Evolutionary conservation across 2,329 filamentous ascomycete species (phyloP).

Genomic region (Talaromyces sp.): DNA sequence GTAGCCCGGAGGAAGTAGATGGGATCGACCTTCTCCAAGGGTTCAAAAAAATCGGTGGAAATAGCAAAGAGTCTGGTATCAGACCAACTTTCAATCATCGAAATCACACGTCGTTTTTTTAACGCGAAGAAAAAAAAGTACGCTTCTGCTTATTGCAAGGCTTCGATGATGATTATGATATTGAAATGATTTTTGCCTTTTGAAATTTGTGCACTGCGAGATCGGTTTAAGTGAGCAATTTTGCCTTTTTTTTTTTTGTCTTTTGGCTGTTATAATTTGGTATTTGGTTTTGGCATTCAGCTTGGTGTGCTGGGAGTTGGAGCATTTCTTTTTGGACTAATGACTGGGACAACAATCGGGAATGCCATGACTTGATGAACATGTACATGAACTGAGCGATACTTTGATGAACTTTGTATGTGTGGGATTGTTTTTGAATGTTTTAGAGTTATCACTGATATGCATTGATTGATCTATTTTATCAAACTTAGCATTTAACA

Average conservation of each 20-base stretch:
- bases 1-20: slow-evolving; percentile 39
- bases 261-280: slow-evolving; percentile 16
- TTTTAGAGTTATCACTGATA: neutral
- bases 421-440: slow-evolving; percentile 7
- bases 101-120: slow-evolving; percentile 32
- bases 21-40: slow-evolving; percentile 44
- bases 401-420: slow-evolving; percentile 23
- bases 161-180: neutral
- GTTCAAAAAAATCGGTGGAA: slow-evolving; percentile 44
- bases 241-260: slow-evolving; percentile 11
- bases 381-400: slow-evolving; percentile 36
- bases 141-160: neutral
- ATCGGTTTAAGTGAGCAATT: neutral
- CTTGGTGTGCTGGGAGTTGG: slow-evolving; percentile 16
- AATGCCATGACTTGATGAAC: slow-evolving; percentile 32
- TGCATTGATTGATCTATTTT: neutral
- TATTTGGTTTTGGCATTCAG: slow-evolving; percentile 14
- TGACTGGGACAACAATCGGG: slow-evolving; percentile 23
- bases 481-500: no score
- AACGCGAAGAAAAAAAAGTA: neutral
- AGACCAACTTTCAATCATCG: slow-evolving; percentile 29
- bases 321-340: slow-evolving; percentile 20
- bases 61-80: slow-evolving; percentile 29
- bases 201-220: neutral
- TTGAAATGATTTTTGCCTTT: neutral